Evolutionary conservation across 148 eudicot species (phyloP).

Genomic region (Hydrangea macrophylla): DNA sequence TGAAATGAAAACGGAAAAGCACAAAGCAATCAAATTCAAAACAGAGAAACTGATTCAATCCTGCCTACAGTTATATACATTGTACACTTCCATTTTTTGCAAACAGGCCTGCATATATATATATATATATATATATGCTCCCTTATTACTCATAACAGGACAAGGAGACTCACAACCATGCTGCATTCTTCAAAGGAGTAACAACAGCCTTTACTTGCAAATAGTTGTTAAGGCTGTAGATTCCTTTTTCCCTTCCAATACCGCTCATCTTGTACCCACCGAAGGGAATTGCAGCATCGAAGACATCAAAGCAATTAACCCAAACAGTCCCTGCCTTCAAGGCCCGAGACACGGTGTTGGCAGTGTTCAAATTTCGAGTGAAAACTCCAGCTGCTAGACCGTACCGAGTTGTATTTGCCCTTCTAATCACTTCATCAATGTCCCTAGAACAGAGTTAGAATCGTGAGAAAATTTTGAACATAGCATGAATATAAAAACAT

Average conservation of each 20-base stretch:
- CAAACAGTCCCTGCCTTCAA: slow-evolving; percentile 82
- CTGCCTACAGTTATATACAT: no score
- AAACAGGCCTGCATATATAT: no score
- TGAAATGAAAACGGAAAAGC: no score
- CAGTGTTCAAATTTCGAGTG: slow-evolving; percentile 63
- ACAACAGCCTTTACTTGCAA: slow-evolving; percentile 90
- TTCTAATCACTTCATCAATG: slow-evolving; percentile 64
- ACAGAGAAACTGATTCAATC: no score
- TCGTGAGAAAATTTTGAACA: no score
- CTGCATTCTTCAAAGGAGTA: slow-evolving; percentile 70
- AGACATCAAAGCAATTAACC: slow-evolving; percentile 88
- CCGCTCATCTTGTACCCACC: slow-evolving; percentile 99
- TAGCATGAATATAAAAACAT: no score
- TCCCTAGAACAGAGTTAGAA: slow-evolving; percentile 52
- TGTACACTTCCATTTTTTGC: no score
- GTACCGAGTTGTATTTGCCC: slow-evolving; percentile 70
- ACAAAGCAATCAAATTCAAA: no score
- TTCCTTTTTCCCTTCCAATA: slow-evolving; percentile 84
- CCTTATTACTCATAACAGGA: no score
- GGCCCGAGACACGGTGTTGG: slow-evolving; percentile 80
- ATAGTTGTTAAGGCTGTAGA: slow-evolving; percentile 76
- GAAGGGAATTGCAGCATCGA: slow-evolving; percentile 90
- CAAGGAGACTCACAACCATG: slow-evolving; percentile 54
- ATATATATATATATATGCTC: no score
- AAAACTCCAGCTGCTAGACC: slow-evolving; percentile 95